Conservation (phyloP, 768 basidiomycete species). For the Mycena capillaripes region DNA sequence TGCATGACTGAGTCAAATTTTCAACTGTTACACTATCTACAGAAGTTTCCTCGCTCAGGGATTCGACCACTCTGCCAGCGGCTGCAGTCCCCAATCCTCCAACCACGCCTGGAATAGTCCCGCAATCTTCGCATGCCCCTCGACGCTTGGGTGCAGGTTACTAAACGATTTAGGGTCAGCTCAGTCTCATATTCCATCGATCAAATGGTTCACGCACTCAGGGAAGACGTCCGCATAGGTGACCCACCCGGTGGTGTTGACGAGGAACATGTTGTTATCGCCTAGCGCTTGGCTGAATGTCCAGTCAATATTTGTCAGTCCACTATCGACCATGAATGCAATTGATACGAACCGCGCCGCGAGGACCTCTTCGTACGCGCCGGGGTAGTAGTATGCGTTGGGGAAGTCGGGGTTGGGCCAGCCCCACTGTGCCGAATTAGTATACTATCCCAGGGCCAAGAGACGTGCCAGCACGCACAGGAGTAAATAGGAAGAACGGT, state of each 20-base stretch:
- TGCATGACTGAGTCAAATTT: too few relatives aligned
- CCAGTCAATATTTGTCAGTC: too few relatives aligned
- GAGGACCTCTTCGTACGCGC: conserved; percentile 60
- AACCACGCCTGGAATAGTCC: conserved; percentile 59
- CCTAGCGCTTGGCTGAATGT: conserved; percentile 53
- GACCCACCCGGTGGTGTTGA: conserved; percentile 71
- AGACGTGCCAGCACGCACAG: conserved; percentile 50
- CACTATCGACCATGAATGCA: background rate
- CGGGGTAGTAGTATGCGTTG: conserved; percentile 60
- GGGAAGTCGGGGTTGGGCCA: conserved; percentile 66
- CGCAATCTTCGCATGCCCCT: conserved; percentile 63
- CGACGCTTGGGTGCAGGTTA: conserved; percentile 63
- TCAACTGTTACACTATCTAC: too few relatives aligned
- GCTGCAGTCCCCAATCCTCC: conserved; percentile 59
- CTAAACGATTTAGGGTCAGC: conserved; percentile 34
- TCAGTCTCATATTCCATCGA: background rate
- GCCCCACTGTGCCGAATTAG: conserved; percentile 56
- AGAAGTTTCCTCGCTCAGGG: too few relatives aligned
- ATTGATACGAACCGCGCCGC: conserved; percentile 47
- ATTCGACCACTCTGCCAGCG: conserved; percentile 30
- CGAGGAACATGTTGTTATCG: conserved; percentile 64
- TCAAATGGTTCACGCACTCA: conserved; percentile 46
- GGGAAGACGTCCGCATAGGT: conserved; percentile 64
- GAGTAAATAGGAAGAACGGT: conserved; percentile 67
- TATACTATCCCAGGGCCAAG: background rate